These are phyloP conservation scores for Macrophomina phaseolina DNA, from an alignment of 2,329 filamentous ascomycete species.

Conservation along the genomic window DNA sequence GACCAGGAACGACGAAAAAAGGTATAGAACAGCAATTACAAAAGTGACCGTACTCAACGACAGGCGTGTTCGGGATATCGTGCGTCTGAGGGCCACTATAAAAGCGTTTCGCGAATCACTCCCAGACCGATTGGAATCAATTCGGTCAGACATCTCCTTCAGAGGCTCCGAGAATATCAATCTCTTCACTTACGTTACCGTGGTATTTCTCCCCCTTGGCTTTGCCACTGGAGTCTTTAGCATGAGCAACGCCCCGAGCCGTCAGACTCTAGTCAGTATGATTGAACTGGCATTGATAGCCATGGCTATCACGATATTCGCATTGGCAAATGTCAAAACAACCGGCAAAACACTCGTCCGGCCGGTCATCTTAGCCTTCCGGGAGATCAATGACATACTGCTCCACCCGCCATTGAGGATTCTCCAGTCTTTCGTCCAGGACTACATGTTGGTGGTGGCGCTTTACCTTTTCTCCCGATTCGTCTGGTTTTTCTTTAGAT, in stretches of 20 bases:
- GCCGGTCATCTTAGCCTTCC: too few species aligned
- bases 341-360: too few species aligned
- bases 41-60: slow-evolving; percentile 26
- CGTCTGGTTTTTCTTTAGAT: too few species aligned
- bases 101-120: slow-evolving; percentile 30
- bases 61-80: neutral
- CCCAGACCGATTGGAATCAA: slow-evolving; percentile 29
- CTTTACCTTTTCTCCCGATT: too few species aligned
- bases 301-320: neutral
- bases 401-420: too few species aligned
- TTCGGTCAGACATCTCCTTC: slow-evolving; percentile 22
- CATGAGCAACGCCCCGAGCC: slow-evolving; percentile 35
- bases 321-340: neutral
- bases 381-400: too few species aligned
- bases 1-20: slow-evolving; percentile 41
- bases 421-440: too few species aligned
- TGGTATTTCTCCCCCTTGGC: slow-evolving; percentile 42
- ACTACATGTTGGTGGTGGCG: too few species aligned
- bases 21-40: slow-evolving; percentile 31
- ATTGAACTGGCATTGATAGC: neutral
- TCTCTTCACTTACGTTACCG: slow-evolving; percentile 44
- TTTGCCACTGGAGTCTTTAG: slow-evolving; percentile 42
- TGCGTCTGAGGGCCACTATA: slow-evolving; percentile 24
- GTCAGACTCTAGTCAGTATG: neutral
- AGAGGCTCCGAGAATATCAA: slow-evolving; percentile 37